Percentiles rank a stretch among this genome's conserved stretches.
These are phyloP conservation scores for Plasmodium malariae DNA, from an alignment of 169 alveolate species.

Conservation along the genomic window DNA sequence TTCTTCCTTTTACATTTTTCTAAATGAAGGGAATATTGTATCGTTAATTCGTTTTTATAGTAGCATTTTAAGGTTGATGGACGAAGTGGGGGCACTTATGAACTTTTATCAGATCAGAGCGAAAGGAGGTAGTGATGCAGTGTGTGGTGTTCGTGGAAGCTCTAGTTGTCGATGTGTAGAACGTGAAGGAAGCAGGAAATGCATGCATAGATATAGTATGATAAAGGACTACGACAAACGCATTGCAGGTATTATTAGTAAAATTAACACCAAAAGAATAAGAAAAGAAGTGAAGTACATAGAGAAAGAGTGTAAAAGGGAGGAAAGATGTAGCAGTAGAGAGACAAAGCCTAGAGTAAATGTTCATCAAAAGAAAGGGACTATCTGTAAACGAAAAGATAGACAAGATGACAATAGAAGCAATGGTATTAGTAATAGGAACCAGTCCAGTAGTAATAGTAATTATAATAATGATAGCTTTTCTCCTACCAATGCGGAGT, in stretches of 20 bases:
- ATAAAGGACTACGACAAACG: no score
- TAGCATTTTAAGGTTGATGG: neutral
- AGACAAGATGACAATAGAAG: neutral
- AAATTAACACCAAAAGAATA: no score
- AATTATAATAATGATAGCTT: no score
- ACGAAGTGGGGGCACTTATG: neutral
- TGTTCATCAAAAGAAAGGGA: neutral
- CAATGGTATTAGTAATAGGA: neutral
- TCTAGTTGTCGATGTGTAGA: neutral
- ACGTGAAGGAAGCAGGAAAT: neutral
- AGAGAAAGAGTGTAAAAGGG: neutral
- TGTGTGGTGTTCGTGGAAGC: neutral
- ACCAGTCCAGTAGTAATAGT: neutral
- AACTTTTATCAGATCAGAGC: neutral
- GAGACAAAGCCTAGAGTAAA: neutral
- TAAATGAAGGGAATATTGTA: slow-evolving; percentile 2
- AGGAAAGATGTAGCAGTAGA: neutral
- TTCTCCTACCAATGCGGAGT: neutral
- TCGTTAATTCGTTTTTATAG: neutral
- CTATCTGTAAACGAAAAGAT: neutral
- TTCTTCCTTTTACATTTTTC: slow-evolving; percentile 5
- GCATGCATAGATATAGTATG: neutral
- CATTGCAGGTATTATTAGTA: no score
- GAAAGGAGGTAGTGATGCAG: neutral
- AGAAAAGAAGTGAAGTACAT: no score